Evolutionary conservation across 371 early-diverging fungal genomes (phyloP).

Genomic region (Syncephalastrum sp.): DNA sequence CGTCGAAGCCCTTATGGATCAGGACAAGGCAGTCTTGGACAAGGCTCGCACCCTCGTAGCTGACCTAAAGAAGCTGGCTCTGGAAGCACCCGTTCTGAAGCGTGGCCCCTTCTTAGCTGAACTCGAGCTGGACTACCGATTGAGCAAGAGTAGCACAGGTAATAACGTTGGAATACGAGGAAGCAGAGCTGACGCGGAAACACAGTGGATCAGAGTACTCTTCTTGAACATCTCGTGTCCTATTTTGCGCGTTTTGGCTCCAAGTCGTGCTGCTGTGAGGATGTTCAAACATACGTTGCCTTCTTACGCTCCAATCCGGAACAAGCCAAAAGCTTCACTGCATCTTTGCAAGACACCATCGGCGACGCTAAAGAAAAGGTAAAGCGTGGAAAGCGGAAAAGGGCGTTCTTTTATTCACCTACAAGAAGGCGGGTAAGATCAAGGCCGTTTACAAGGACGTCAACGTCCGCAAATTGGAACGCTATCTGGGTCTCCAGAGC

Average conservation of each 20-base stretch:
- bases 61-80: constrained; percentile 29
- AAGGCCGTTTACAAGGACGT: constrained; percentile 46
- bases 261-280: constrained; percentile 76
- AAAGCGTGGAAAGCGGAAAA: not conserved
- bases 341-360: constrained; percentile 29
- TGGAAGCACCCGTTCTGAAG: constrained; percentile 46
- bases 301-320: constrained; percentile 26
- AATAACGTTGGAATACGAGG: constrained; percentile 1
- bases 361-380: constrained; percentile 37
- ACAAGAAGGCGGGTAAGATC: constrained; percentile 23
- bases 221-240: constrained; percentile 46
- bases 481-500: constrained; percentile 41
- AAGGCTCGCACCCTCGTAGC: constrained; percentile 44
- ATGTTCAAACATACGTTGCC: constrained; percentile 62
- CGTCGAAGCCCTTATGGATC: constrained; percentile 29
- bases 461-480: constrained; percentile 57
- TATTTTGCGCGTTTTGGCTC: constrained; percentile 72
- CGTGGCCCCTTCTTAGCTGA: constrained; percentile 78
- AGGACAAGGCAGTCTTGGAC: constrained; percentile 19
- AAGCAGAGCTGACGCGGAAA: constrained; percentile 17
- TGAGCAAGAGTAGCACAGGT: constrained; percentile 21
- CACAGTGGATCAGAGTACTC: constrained; percentile 26
- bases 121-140: constrained; percentile 56
- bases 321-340: constrained; percentile 34
- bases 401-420: not conserved